These are phyloP conservation scores for Cystobasidiaceae sp. DNA, from an alignment of 1,284 basidiomycete genomes.

Conservation along the genomic window DNA sequence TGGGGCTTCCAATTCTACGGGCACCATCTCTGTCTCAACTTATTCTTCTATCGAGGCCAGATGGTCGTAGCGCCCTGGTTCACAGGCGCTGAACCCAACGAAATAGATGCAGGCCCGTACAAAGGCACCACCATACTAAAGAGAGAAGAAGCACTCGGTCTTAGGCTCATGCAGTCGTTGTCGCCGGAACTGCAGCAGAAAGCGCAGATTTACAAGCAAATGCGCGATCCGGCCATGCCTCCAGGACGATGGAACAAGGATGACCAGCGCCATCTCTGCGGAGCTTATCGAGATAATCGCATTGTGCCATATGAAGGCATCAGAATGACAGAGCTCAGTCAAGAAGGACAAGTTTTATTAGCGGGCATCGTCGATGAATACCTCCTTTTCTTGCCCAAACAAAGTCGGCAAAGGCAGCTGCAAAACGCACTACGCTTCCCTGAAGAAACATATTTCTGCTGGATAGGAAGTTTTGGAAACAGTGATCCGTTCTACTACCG, in stretches of 20 bases:
- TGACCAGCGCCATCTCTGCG: conserved; percentile 46
- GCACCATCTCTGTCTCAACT: conserved; percentile 46
- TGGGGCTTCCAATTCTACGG: conserved; percentile 48
- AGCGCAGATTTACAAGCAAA: conserved; percentile 40
- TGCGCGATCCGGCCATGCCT: conserved; percentile 33
- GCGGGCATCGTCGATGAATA: conserved; percentile 5
- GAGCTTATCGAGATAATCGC: conserved; percentile 46
- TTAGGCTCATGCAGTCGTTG: conserved; percentile 45
- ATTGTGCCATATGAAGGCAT: conserved; percentile 45
- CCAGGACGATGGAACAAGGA: conserved; percentile 48
- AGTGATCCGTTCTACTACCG: conserved; percentile 47
- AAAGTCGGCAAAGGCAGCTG: not conserved
- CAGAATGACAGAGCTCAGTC: conserved; percentile 41
- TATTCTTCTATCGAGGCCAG: conserved; percentile 44
- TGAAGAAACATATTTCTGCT: conserved; percentile 44
- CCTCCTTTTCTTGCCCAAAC: conserved; percentile 13
- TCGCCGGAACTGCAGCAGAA: conserved; percentile 41
- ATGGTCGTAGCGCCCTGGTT: conserved; percentile 47
- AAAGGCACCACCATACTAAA: conserved; percentile 44
- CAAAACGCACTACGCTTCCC: conserved; percentile 8
- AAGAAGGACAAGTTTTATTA: conserved; percentile 34
- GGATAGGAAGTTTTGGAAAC: conserved; percentile 45
- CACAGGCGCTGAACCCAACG: conserved; percentile 47
- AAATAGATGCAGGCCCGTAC: conserved; percentile 45
- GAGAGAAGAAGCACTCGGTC: conserved; percentile 43